Conservation (phyloP, 768 basidiomycete genomes). For the Trametes gibbosa region DNA sequence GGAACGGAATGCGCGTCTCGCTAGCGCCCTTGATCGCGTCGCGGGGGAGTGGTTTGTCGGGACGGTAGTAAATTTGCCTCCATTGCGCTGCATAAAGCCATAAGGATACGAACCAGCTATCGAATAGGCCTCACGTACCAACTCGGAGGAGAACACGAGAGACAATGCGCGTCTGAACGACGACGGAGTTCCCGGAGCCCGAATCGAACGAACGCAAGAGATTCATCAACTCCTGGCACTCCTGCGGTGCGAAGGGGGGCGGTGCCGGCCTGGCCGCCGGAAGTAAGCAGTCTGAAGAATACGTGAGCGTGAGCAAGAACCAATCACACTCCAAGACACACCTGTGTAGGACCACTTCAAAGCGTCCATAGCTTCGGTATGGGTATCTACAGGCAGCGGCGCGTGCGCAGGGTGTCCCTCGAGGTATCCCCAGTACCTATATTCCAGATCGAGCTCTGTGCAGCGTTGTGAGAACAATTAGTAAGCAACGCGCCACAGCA, state of each 20-base stretch:
- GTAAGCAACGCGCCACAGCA: not conserved
- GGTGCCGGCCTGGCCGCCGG: constrained; percentile 54
- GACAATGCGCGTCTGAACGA: constrained; percentile 61
- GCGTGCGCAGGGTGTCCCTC: constrained; percentile 76
- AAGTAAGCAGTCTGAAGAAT: constrained; percentile 58
- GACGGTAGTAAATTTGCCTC: constrained; percentile 69
- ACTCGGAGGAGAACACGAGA: constrained; percentile 68
- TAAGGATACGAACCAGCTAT: not conserved
- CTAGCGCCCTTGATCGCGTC: constrained; percentile 38
- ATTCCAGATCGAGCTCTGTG: constrained; percentile 70
- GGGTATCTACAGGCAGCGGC: constrained; percentile 51
- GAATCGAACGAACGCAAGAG: constrained; percentile 49
- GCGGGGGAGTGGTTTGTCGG: constrained; percentile 61
- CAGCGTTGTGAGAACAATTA: not conserved
- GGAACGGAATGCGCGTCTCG: constrained; percentile 39
- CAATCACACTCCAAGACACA: constrained; percentile 21
- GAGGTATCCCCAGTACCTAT: constrained; percentile 80
- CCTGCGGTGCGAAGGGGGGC: constrained; percentile 71
- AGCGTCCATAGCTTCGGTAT: constrained; percentile 68
- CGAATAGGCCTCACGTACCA: constrained; percentile 42
- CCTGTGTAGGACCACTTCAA: constrained; percentile 82
- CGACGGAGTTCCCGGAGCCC: constrained; percentile 42
- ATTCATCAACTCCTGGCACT: constrained; percentile 71
- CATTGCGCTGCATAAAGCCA: constrained; percentile 48
- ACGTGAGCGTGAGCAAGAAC: not conserved